phyloP scores from a whole-genome alignment of 345 rosid species.

The Heritiera fomes region DNA sequence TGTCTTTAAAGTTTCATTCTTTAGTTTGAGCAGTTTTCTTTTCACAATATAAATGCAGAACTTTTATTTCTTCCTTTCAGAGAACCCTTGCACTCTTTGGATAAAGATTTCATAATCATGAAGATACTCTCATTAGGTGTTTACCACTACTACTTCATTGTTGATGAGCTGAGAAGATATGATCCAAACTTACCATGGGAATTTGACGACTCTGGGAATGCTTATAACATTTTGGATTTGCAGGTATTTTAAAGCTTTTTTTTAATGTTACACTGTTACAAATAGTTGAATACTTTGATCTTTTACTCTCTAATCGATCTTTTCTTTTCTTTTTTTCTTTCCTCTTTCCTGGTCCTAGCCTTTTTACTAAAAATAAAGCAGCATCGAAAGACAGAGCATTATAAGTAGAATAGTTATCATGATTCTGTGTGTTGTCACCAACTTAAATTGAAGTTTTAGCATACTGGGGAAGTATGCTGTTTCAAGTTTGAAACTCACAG shows the following conservation, averaged over 20 bases:
- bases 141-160: slow-evolving; percentile 56
- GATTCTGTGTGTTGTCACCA: background rate
- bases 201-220: slow-evolving; percentile 38
- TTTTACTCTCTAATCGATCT: background rate
- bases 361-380: background rate
- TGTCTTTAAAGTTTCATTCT: slow-evolving; percentile 4
- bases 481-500: too few species aligned
- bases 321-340: background rate
- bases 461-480: background rate
- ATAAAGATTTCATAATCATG: slow-evolving; percentile 47
- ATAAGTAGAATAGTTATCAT: background rate
- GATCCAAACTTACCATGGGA: slow-evolving; percentile 55
- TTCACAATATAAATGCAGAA: background rate
- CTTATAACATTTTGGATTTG: slow-evolving; percentile 57
- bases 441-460: background rate
- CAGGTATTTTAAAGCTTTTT: slow-evolving; percentile 36
- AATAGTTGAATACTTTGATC: slow-evolving; percentile 29
- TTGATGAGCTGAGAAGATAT: slow-evolving; percentile 43
- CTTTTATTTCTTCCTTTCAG: slow-evolving; percentile 30
- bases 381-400: background rate
- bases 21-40: background rate
- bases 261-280: background rate
- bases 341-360: background rate
- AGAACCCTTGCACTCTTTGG: slow-evolving; percentile 45
- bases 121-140: slow-evolving; percentile 56